Percentiles rank a stretch among this genome's conserved stretches.
These are phyloP conservation scores for Phialophora tarda DNA, from an alignment of 2,329 filamentous ascomycete species.

Conservation along the genomic window DNA sequence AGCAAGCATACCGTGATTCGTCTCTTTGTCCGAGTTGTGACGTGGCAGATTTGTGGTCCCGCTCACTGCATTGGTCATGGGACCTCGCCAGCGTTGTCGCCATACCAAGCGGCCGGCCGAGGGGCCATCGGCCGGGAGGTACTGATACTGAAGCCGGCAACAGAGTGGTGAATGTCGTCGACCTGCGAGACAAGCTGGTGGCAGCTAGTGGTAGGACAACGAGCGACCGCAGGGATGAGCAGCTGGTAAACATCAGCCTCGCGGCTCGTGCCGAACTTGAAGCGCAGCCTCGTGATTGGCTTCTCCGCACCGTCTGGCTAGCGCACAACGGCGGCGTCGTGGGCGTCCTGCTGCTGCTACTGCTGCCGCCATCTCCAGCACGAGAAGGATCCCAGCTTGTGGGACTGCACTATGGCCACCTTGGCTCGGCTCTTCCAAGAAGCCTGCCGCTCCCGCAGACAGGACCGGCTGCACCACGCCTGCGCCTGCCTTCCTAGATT, in stretches of 20 bases:
- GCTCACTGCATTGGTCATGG: neutral
- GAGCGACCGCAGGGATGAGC: neutral
- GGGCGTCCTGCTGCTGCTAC: neutral
- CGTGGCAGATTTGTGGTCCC: conserved; percentile 2
- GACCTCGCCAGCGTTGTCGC: neutral
- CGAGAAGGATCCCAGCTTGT: neutral
- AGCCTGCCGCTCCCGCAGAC: conserved; percentile 31
- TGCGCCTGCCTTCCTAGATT: neutral
- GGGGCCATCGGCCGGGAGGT: neutral
- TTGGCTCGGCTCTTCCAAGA: conserved; percentile 36
- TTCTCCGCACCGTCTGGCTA: neutral
- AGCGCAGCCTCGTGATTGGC: conserved; percentile 5
- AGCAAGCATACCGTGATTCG: conserved; percentile 1
- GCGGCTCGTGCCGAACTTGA: conserved; percentile 12
- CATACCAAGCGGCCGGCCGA: neutral
- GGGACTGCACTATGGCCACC: conserved; percentile 26
- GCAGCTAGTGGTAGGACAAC: conserved; percentile 4
- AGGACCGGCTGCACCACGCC: neutral
- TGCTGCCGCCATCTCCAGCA: neutral
- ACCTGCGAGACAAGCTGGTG: neutral
- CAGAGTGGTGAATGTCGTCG: neutral
- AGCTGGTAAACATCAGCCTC: conserved; percentile 3
- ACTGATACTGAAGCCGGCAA: neutral
- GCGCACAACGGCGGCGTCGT: neutral
- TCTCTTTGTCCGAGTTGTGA: neutral